Evolutionary conservation across 1,139 yeast species (phyloP), one percentile per base, ranked within the genome.

Genomic region (Torulaspora globosa): DNA sequence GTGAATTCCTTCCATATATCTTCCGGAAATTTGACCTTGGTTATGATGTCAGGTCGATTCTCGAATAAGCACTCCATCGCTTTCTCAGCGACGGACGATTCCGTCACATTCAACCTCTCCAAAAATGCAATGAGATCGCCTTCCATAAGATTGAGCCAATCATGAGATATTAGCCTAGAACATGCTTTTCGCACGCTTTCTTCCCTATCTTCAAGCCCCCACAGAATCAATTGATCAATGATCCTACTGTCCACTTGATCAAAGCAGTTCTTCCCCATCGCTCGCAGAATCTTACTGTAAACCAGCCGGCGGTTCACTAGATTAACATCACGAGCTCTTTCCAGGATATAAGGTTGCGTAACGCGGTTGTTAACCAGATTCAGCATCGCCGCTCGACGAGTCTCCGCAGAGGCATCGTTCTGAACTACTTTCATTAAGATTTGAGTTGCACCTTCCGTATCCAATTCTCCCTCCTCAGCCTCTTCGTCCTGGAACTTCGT

Each of bases 201-300:
- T 52, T 90, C 96, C 54, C 97, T 79, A 66, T 92, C 98, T 53
- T 80, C 79, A 41, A 92, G 71, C 1, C 98, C 98, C 89, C 95
- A 86, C 41, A 74, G 73, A 27, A 92, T 70, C 18, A 92, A 64
- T 52, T 76, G 75, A 49, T 84, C 92, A 42, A 96, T 70, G 42
- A 78, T 72, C n/a, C 71, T 71, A 38, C 77, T 70, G 41, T 79
- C 79, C 5, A 92, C 69, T 6, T 74, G 71, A 41, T 82, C 70
- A 60, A 85, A 82, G 18, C 59, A 53, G 3, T 53, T 36, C 50
- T 79, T 85, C 5, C 86, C 86, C 55, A 87, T 70, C 31, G 81
- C 83, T 48, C 80, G 81, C 46, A 88, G 67, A 1, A 85, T 73
- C 48, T 86, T 74, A 1, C 92, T 73, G 65, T 78, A 92, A 0